A percentile compares a stretch with the other conserved stretches of the same genome.
phyloP scores from a whole-genome alignment of 2,329 filamentous ascomycete genomes.

The Pseudogymnoascus sp. region DNA sequence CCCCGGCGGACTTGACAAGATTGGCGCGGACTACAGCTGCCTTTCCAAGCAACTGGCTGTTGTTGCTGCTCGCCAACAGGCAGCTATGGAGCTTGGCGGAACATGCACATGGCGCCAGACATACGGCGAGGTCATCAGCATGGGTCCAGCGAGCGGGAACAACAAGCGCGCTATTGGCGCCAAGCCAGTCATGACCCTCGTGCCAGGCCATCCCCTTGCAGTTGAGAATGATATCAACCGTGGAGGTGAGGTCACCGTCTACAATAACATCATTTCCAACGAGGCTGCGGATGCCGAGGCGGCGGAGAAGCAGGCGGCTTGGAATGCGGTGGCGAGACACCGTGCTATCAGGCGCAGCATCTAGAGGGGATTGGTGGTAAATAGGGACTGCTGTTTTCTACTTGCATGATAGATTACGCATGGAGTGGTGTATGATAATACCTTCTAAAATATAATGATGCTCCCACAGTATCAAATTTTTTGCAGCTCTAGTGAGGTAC shows the following conservation, averaged over 20 bases:
- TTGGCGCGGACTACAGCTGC: conserved; percentile 21
- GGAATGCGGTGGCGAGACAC: background rate
- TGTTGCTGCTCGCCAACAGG: background rate
- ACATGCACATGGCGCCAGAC: background rate
- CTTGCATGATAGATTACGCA: background rate
- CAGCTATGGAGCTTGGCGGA: background rate
- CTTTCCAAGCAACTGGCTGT: conserved; percentile 18
- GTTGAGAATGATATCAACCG: background rate
- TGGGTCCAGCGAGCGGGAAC: background rate
- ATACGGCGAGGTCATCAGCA: conserved; percentile 2
- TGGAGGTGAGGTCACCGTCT: background rate
- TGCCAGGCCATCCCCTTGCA: background rate
- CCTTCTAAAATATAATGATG: conserved; percentile 2
- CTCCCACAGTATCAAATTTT: background rate
- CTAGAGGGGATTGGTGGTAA: background rate
- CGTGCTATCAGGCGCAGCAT: background rate
- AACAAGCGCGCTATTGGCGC: background rate
- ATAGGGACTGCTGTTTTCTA: conserved; percentile 6
- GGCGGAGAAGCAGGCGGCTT: background rate
- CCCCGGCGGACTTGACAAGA: conserved; percentile 20
- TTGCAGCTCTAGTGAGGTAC: background rate
- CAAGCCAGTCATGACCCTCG: background rate
- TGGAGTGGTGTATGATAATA: conserved; percentile 1
- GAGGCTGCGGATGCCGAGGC: background rate
- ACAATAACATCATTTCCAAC: background rate